Percentiles rank a stretch among this genome's conserved stretches.
Evolutionary conservation across 352 stramenopile genomes (phyloP).

Genomic region (Phytophthora cactorum): DNA sequence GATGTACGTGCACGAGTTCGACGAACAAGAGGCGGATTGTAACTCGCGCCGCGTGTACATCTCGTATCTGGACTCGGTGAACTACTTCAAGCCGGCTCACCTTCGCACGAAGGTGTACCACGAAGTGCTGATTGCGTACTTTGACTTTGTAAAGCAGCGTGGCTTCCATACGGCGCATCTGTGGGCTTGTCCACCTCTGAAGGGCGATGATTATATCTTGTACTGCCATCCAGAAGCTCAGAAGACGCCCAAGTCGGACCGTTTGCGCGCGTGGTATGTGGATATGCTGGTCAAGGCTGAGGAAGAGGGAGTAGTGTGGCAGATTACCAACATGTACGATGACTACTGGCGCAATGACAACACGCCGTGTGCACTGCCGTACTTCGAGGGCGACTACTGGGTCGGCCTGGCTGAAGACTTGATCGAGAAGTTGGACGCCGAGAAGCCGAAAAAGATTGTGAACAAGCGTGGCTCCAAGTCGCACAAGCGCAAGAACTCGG

Average conservation of each 20-base stretch:
- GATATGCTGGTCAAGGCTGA: constrained; percentile 90
- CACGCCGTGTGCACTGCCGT: constrained; percentile 84
- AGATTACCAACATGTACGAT: constrained; percentile 97
- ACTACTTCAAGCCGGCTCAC: constrained; percentile 97
- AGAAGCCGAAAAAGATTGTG: constrained; percentile 78
- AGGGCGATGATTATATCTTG: constrained; percentile 99
- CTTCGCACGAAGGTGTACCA: constrained; percentile 99
- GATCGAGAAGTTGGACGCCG: constrained; percentile 89
- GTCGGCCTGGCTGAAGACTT: constrained; percentile 87
- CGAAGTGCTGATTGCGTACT: constrained; percentile 98
- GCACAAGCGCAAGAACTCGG: constrained; percentile 69
- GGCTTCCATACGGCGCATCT: constrained; percentile 99
- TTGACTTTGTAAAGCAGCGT: constrained; percentile 97
- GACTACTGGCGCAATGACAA: constrained; percentile 93
- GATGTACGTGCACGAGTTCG: constrained; percentile 99
- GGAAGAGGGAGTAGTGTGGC: constrained; percentile 90
- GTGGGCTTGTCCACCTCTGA: constrained; percentile 99
- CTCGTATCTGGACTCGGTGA: constrained; percentile 99
- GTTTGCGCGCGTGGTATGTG: constrained; percentile 96
- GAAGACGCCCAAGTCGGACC: constrained; percentile 98
- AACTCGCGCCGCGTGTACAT: constrained; percentile 98
- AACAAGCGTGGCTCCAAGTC: constrained; percentile 58
- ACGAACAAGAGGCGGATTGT: constrained; percentile 95
- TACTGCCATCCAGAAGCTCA: constrained; percentile 99
- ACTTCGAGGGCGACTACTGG: constrained; percentile 91